Percentiles rank a stretch among this genome's conserved stretches.
Conservation (phyloP, 805 yeast species). For the Saccharomycopsis sp. region DNA sequence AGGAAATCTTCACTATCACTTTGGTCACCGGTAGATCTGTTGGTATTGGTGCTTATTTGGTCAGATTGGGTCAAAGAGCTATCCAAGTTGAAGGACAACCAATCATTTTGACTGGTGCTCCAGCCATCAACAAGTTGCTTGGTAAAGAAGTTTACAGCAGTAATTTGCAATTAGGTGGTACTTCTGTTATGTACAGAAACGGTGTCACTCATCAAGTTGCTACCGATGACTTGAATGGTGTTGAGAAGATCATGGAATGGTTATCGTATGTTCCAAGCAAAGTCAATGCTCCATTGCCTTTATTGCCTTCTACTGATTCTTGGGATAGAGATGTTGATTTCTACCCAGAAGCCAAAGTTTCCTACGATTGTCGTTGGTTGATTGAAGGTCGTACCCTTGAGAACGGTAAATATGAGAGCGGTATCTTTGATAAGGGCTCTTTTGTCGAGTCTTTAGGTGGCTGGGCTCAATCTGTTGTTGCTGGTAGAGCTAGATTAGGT, state of each 20-base stretch:
- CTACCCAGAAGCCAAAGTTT: constrained; percentile 62
- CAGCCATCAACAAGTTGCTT: constrained; percentile 91
- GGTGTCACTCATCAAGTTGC: constrained; percentile 99
- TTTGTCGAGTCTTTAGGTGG: constrained; percentile 96
- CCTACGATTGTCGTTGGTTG: constrained; percentile 92
- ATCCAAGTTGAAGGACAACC: constrained; percentile 99
- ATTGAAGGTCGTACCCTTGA: constrained; percentile 75
- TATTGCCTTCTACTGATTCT: constrained; percentile 54
- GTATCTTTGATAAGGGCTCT: constrained; percentile 87
- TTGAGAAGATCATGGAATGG: constrained; percentile 92
- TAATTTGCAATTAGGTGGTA: constrained; percentile 97
- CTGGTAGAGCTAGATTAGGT: constrained; percentile 97
- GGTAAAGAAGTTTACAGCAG: constrained; percentile 98
- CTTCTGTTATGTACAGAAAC: constrained; percentile 95
- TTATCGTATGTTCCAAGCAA: constrained; percentile 88
- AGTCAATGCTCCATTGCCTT: constrained; percentile 86
- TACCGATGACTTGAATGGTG: constrained; percentile 94
- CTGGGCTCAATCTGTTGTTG: constrained; percentile 98
- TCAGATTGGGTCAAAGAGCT: constrained; percentile 97
- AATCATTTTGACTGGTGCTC: constrained; percentile 97
- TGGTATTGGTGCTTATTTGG: constrained; percentile 99
- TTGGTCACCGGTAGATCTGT: constrained; percentile 99
- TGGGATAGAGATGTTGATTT: constrained; percentile 95
- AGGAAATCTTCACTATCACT: constrained; percentile 96
- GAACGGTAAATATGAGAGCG: constrained; percentile 68